A percentile compares a stretch with the other conserved stretches of the same genome.
Evolutionary conservation across 2,329 filamentous ascomycete genomes (phyloP).

Genomic region (Ophiostoma fasciatum): DNA sequence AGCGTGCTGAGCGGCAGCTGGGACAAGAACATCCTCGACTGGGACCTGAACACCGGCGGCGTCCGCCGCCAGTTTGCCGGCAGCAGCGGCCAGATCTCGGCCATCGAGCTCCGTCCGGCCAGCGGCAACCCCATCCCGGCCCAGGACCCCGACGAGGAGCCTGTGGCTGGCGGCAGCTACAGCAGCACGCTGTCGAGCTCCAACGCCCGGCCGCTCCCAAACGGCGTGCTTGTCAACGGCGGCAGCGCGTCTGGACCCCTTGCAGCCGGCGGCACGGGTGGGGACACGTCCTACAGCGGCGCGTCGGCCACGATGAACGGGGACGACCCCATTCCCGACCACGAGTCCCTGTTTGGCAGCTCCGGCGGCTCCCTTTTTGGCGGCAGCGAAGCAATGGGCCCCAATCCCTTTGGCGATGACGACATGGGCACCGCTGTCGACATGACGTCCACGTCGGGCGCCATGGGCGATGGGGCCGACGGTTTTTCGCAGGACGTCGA

Average conservation of each 20-base stretch:
- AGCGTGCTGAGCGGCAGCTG: conserved; percentile 85
- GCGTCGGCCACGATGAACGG: conserved; percentile 17
- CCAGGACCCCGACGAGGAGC: conserved; percentile 48
- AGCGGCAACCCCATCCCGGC: conserved; percentile 57
- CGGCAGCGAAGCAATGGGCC: conserved; percentile 47
- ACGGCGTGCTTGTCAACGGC: no score
- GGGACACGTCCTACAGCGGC: no score
- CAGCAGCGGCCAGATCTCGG: conserved; percentile 70
- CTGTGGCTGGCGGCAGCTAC: conserved; percentile 37
- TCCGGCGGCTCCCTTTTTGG: conserved; percentile 78
- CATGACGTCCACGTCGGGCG: conserved; percentile 25
- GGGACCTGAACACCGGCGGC: conserved; percentile 82
- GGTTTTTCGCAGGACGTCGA: conserved; percentile 12
- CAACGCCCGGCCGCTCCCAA: conserved; percentile 45
- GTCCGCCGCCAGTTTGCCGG: conserved; percentile 62
- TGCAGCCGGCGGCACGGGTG: no score
- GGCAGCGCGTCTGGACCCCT: no score
- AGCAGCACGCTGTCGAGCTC: conserved; percentile 67
- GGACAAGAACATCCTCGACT: conserved; percentile 90
- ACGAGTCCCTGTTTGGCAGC: conserved; percentile 72
- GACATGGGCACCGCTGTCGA: conserved; percentile 49
- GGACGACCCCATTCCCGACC: conserved; percentile 38
- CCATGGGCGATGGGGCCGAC: conserved; percentile 12
- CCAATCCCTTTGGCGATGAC: conserved; percentile 58
- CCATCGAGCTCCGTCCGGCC: conserved; percentile 70